These are phyloP conservation scores for Cytospora piceicola DNA, from an alignment of 2,329 filamentous ascomycete genomes.

Conservation along the genomic window DNA sequence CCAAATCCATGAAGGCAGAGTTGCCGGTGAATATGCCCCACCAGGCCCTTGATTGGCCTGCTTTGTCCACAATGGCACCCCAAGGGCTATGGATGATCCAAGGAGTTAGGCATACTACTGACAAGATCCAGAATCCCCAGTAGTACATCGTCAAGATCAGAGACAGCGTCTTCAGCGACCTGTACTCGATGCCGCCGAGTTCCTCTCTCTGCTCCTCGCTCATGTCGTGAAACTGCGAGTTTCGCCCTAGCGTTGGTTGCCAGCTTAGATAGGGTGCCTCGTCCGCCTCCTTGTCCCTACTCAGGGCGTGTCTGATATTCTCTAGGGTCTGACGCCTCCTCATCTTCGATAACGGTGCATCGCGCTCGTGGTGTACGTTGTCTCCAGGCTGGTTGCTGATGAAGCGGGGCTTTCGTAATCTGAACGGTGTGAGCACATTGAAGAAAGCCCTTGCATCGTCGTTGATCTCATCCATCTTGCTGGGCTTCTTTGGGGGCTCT, in stretches of 20 bases:
- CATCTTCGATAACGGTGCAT: conserved; percentile 37
- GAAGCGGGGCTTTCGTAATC: conserved; percentile 30
- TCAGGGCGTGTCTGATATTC: conserved; percentile 60
- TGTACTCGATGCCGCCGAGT: conserved; percentile 93
- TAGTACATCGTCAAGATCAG: conserved; percentile 80
- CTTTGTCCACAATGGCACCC: conserved; percentile 63
- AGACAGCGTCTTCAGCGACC: conserved; percentile 84
- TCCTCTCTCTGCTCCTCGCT: conserved; percentile 92
- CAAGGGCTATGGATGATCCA: conserved; percentile 76
- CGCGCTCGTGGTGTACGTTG: conserved; percentile 42
- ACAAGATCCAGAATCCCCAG: conserved; percentile 79
- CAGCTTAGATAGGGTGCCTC: conserved; percentile 89
- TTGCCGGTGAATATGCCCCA: conserved; percentile 91
- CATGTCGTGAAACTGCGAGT: conserved; percentile 84
- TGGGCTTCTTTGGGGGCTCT: conserved; percentile 57
- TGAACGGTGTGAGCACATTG: conserved; percentile 41
- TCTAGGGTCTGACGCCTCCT: conserved; percentile 56
- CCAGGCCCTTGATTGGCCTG: conserved; percentile 73
- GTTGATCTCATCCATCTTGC: conserved; percentile 47
- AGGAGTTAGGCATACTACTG: conserved; percentile 72
- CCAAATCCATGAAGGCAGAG: conserved; percentile 93
- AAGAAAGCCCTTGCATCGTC: conserved; percentile 48
- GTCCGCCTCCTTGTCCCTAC: conserved; percentile 55
- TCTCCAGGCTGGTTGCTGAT: conserved; percentile 44
- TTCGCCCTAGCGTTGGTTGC: conserved; percentile 88